A percentile compares a stretch with the other conserved stretches of the same genome.
phyloP scores from a whole-genome alignment of 495 filamentous ascomycete genomes.

The Polyplosphaeria fusca region DNA sequence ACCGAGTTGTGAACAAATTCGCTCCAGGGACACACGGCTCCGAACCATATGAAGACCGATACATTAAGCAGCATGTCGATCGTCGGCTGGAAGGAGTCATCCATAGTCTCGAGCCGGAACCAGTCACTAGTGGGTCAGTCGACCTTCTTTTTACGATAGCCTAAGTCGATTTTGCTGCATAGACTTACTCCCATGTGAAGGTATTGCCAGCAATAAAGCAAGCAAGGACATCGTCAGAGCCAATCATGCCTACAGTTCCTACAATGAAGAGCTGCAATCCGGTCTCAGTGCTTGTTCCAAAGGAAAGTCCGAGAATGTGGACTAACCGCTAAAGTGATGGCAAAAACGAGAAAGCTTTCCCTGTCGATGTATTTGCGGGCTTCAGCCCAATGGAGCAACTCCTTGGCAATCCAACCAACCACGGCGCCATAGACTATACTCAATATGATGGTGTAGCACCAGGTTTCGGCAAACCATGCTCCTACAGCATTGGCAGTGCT shows the following conservation, averaged over 20 bases:
- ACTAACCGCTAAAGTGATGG: conserved; percentile 74
- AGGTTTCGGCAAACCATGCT: conserved; percentile 84
- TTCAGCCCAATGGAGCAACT: conserved; percentile 80
- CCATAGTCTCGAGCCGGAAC: conserved; percentile 84
- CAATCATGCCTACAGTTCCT: conserved; percentile 84
- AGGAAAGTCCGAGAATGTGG: no score
- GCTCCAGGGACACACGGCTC: conserved; percentile 80
- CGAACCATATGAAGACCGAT: conserved; percentile 87
- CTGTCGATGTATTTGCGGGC: conserved; percentile 78
- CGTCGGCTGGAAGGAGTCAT: conserved; percentile 86
- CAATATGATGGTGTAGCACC: conserved; percentile 77
- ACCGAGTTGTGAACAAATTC: conserved; percentile 64
- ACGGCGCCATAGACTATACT: conserved; percentile 72
- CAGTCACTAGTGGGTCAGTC: conserved; percentile 74
- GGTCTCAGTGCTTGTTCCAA: no score
- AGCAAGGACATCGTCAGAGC: conserved; percentile 86
- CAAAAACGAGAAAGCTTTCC: conserved; percentile 88
- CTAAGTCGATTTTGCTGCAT: no score
- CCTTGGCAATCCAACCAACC: conserved; percentile 77
- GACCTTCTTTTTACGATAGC: no score
- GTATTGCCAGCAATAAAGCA: conserved; percentile 92
- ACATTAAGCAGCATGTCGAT: conserved; percentile 87
- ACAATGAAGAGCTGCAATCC: conserved; percentile 63
- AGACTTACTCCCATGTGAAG: conserved; percentile 73
- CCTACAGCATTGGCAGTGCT: conserved; percentile 66